Base-by-base conservation (phyloP, 495 filamentous ascomycete genomes). In the Talaromyces proteolyticus region DNA sequence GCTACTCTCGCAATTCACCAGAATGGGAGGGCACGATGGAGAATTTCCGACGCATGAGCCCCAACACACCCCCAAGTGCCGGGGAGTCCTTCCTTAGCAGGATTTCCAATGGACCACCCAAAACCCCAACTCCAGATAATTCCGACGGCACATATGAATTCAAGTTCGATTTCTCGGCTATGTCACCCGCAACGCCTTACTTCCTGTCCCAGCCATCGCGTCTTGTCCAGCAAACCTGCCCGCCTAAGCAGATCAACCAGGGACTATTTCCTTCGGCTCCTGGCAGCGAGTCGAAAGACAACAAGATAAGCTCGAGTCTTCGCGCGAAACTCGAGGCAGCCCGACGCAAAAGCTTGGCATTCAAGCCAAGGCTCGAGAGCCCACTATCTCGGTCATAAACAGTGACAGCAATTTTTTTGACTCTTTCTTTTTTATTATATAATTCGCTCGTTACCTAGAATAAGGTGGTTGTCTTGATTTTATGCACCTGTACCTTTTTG, bases 331-430 rank as follows among this genome's bases (percentile, higher is more conserved):
- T 95, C 50, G 79, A 89, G 70, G 79, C 83, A 34, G 88, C 87
- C 0, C 70, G 88, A 44, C 74, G 90, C 38, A 91, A 91, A 78
- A 95, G 86, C 59, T 62, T 89, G 67, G 87, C 90, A 55, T 91
- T 82, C 68, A 85, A 87, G 39, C 89, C 88, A 4, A 82, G 84
- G 60, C 68, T 91, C 42, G 83, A 79, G 10, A 95, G 90, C 63
- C 89, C 87, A 2, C 68, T 95, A 12, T 41, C 36, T 6, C 37
- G 16, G 16, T 39, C 19, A 41, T 49, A 19, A 39, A 34, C 29
- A 29, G 12, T 12, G 12, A 29, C n/a, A n/a, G n/a, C n/a, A n/a
- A n/a, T n/a, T n/a, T n/a, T n/a, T n/a, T n/a, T n/a, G n/a, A n/a
- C n/a, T n/a, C n/a, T n/a, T n/a, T 29, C 25, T 29, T 29, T 29